These are phyloP conservation scores for Coriaria nepalensis DNA, from an alignment of 306 rosid species.

Conservation along the genomic window DNA sequence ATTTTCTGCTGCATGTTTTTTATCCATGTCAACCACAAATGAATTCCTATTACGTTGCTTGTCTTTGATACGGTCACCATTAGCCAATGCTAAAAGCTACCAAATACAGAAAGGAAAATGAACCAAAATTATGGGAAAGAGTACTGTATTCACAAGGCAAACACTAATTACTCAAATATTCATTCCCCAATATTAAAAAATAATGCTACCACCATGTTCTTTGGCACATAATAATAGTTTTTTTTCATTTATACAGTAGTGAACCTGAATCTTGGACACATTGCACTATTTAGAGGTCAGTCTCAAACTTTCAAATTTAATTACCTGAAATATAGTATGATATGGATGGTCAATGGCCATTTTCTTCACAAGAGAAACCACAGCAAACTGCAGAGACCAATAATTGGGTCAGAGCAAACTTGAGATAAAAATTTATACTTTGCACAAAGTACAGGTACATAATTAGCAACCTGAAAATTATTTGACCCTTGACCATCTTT, in stretches of 20 bases:
- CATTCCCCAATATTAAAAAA: too few relatives aligned
- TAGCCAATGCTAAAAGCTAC: constrained; percentile 78
- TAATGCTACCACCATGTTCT: too few relatives aligned
- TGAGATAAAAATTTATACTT: not conserved
- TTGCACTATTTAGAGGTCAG: not conserved
- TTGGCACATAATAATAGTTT: too few relatives aligned
- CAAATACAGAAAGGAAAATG: constrained; percentile 5
- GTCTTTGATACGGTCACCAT: constrained; percentile 90
- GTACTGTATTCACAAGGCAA: constrained; percentile 1
- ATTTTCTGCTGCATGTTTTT: constrained; percentile 81
- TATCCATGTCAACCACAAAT: constrained; percentile 88
- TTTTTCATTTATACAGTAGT: too few relatives aligned
- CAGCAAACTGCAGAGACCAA: constrained; percentile 57
- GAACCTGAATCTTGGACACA: too few relatives aligned
- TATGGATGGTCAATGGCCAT: constrained; percentile 93
- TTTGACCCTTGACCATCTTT: constrained; percentile 60
- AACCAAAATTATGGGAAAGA: not conserved
- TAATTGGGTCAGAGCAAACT: constrained; percentile 8
- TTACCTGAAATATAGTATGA: constrained; percentile 92
- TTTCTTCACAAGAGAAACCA: constrained; percentile 89
- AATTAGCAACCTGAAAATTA: constrained; percentile 69
- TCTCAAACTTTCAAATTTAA: constrained; percentile 5
- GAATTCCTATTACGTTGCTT: constrained; percentile 78
- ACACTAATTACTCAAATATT: too few relatives aligned
- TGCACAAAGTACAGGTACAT: constrained; percentile 5